phyloP scores from a whole-genome alignment of 805 yeast species.

The Clavispora asparagi region DNA sequence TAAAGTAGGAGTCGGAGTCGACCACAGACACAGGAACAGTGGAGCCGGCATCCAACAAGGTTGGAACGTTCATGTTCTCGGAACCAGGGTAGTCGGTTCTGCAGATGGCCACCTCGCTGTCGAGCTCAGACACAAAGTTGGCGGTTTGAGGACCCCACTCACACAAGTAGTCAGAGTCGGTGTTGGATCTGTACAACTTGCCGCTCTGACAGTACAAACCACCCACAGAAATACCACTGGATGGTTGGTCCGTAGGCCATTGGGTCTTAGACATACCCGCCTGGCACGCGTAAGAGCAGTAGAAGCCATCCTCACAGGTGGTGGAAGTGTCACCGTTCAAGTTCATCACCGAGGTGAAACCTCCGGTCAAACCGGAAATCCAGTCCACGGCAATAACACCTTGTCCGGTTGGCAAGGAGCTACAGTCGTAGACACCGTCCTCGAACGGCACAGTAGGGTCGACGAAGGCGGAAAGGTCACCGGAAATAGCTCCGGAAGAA shows the following conservation, averaged over 20 bases:
- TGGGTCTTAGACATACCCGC: slow-evolving; percentile 99
- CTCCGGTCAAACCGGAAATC: slow-evolving; percentile 31
- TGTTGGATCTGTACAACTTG: slow-evolving; percentile 75
- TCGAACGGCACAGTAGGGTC: slow-evolving; percentile 14
- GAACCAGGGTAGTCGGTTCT: slow-evolving; percentile 99
- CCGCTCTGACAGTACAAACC: slow-evolving; percentile 87
- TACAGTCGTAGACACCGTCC: slow-evolving; percentile 18
- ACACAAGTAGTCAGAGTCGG: slow-evolving; percentile 65
- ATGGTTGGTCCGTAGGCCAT: slow-evolving; percentile 89
- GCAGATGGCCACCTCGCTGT: slow-evolving; percentile 77
- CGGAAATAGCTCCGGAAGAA: slow-evolving; percentile 6
- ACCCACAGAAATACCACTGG: slow-evolving; percentile 88
- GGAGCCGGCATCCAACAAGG: slow-evolving; percentile 67
- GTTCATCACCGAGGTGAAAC: slow-evolving; percentile 42
- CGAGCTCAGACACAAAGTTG: slow-evolving; percentile 57
- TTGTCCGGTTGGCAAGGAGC: slow-evolving; percentile 17
- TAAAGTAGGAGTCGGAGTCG: slow-evolving; percentile 71
- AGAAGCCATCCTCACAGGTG: slow-evolving; percentile 57
- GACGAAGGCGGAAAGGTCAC: slow-evolving; percentile 14
- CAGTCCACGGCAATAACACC: slow-evolving; percentile 18
- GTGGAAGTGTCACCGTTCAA: slow-evolving; percentile 44
- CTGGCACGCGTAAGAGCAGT: slow-evolving; percentile 96
- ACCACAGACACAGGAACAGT: slow-evolving; percentile 72
- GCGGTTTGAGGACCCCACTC: slow-evolving; percentile 80
- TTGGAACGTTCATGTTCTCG: slow-evolving; percentile 96